These are phyloP conservation scores for Colletotrichum plurivorum DNA, from an alignment of 2,329 filamentous ascomycete genomes.

Conservation along the genomic window DNA sequence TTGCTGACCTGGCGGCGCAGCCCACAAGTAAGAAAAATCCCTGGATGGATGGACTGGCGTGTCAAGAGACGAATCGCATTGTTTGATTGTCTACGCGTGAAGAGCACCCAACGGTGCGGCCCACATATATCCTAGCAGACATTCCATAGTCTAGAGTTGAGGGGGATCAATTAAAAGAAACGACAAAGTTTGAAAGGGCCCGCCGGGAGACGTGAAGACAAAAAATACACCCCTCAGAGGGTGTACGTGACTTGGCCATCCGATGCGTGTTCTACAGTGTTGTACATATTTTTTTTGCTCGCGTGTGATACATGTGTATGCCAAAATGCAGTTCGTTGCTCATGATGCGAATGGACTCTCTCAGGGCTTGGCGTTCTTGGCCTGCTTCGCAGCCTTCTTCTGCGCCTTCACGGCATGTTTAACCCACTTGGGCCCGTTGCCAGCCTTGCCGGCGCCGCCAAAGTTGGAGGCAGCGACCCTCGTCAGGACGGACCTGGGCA, in stretches of 20 bases:
- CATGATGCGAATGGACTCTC: conserved; percentile 12
- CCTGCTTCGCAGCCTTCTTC: conserved; percentile 49
- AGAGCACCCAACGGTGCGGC: conserved; percentile 9
- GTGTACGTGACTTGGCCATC: conserved; percentile 9
- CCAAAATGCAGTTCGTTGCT: conserved; percentile 34
- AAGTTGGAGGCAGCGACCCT: conserved; percentile 57
- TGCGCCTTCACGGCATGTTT: no score
- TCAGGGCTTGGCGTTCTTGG: conserved; percentile 46
- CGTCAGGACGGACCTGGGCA: conserved; percentile 76
- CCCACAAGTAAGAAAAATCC: conserved; percentile 40
- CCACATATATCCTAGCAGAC: conserved; percentile 36
- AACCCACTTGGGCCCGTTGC: no score
- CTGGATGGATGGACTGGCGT: conserved; percentile 7
- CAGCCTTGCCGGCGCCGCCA: no score
- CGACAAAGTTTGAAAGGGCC: conserved; percentile 12
- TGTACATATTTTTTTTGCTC: conserved; percentile 26
- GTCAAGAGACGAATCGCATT: conserved; percentile 33
- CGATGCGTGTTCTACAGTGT: conserved; percentile 32
- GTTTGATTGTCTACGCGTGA: conserved; percentile 23
- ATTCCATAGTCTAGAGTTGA: conserved; percentile 41
- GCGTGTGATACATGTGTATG: conserved; percentile 10
- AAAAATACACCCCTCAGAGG: conserved; percentile 13
- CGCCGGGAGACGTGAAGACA: conserved; percentile 10
- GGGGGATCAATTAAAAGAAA: conserved; percentile 3
- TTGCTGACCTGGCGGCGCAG: background rate